Base-by-base conservation (phyloP, 1,284 basidiomycete genomes). In the Malassezia yamatoensis region DNA sequence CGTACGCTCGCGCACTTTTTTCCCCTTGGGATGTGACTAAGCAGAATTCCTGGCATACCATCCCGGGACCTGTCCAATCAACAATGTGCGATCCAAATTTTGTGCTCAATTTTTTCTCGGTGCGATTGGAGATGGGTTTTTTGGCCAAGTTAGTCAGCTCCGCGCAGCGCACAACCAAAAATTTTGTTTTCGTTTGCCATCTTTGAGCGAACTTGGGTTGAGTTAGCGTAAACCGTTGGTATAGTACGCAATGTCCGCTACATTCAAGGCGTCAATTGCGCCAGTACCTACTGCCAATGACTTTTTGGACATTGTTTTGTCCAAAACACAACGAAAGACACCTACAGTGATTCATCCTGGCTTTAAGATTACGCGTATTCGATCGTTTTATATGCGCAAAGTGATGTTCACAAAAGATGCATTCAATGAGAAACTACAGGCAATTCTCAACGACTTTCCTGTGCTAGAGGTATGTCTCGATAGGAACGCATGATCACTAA, bases 361-460 rank as follows among this genome's bases (percentile, higher is more conserved):
- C 80, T 96, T 94, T 81, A 96, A 98, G 81, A 98, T 98, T 76
- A 89, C 87, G 61, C 84, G 90, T 53, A 91, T 90, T 75, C 83
- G 89, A 35, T 63, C 70, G 66, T 87, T 96, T 76, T 96, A 98
- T 78, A 96, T 96, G 93, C 85, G 91, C 76, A 98, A 96, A 78
- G 91, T 98, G 78, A 98, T 96, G 79, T 98, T 96, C 77, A 94
- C 91, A 1, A 91, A 96, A 77, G 90, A 96, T 75, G 83, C 88
- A 13, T 96, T 98, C 67, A 90, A 93, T 65, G 93, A 98, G 78
- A 96, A 96, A 77, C 82, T 99, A 35, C 85, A 86, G 56, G 86
- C 85, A 35, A 99, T 99, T 72, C 79, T 99, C 66, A 82, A 83
- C 44, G 93, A 98, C 76, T 99, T 99, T 77, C 93, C 93, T 16